Base-by-base conservation (phyloP, 2,329 filamentous ascomycete genomes). In the Pestalotiopsis sp. region DNA sequence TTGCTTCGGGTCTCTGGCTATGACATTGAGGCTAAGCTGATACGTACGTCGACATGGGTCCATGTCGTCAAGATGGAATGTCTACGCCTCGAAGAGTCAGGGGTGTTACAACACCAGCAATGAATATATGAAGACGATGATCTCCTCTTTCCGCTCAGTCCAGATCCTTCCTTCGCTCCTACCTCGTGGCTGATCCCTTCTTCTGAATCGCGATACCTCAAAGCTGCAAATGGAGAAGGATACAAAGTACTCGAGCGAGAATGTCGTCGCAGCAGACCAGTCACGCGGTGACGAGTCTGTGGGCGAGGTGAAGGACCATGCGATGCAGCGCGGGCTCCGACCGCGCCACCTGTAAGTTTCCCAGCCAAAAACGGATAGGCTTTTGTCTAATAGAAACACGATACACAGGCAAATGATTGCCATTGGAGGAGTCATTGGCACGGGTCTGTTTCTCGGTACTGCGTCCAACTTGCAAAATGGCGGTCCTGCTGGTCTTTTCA, bases 361-460 rank as follows among this genome's bases (percentile, higher is more conserved):
- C 17, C 38, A n/a, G 40, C 41, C 23, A n/a, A 13, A 23, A 31
- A 63, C 13, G 4, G 13, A 31, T 13, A 13, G 31, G 38, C 31
- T 20, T 23, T 31, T 3, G 4, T 45, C 20, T 31, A 27, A 23
- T 36, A 23, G 12, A 14, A 17, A 13, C 23, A n/a, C 14, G 7
- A 25, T 56, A 14, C 4, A 13, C 60, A 64, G 68, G 57, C 68
- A 70, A 23, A 72, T 72, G 71, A 72, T 72, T 31, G 71, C 69
- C 4, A 71, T 72, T 52, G 70, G 71, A 56, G 69, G 70, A 23
- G 71, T 70, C 4, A 72, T 72, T 38, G 71, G 71, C 4, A 73
- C 72, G 3, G 72, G 72, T 14, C 66, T 73, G 20, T 73, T 73
- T 64, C 59, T 73, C 23, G 71, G 72, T 2, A 70, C 72, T 4